Evolutionary conservation across 1,284 basidiomycete genomes (phyloP).

Genomic region (Papiliotrema fonsecae): DNA sequence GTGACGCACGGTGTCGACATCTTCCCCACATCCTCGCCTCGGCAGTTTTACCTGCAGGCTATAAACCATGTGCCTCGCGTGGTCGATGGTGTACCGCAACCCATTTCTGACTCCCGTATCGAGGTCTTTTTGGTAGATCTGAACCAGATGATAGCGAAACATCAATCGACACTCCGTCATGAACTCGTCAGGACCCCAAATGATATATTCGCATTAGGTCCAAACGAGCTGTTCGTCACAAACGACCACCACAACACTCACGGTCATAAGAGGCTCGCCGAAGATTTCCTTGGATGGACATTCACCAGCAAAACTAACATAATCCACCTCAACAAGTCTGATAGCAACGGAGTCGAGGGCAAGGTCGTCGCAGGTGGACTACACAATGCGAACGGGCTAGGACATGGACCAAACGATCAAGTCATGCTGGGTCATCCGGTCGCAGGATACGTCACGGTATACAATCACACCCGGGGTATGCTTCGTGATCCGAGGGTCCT

Average conservation of each 20-base stretch:
- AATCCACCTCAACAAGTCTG: conserved; percentile 13
- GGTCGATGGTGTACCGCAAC: not conserved
- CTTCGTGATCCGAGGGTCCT: conserved; percentile 1
- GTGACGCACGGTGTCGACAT: conserved; percentile 37
- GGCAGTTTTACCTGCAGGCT: conserved; percentile 29
- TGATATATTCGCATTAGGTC: conserved; percentile 24
- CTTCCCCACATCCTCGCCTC: conserved; percentile 14
- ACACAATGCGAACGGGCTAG: conserved; percentile 37
- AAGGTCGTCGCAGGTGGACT: conserved; percentile 16
- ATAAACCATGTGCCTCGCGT: conserved; percentile 23
- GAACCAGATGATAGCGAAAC: conserved; percentile 8
- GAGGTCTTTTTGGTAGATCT: conserved; percentile 33
- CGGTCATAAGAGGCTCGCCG: conserved; percentile 19
- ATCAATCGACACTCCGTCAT: conserved; percentile 22
- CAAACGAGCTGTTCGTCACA: conserved; percentile 25
- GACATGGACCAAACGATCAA: conserved; percentile 15
- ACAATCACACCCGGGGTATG: not conserved
- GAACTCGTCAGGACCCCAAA: conserved; percentile 27
- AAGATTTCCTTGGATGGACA: conserved; percentile 20
- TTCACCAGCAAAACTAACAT: conserved; percentile 13
- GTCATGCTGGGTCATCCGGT: conserved; percentile 23
- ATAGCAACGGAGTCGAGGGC: conserved; percentile 1
- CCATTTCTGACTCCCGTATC: conserved; percentile 19
- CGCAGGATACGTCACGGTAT: conserved; percentile 13
- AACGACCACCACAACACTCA: conserved; percentile 33